Conservation (phyloP, 2,329 filamentous ascomycete genomes). For the Trichoderma lentiforme region DNA sequence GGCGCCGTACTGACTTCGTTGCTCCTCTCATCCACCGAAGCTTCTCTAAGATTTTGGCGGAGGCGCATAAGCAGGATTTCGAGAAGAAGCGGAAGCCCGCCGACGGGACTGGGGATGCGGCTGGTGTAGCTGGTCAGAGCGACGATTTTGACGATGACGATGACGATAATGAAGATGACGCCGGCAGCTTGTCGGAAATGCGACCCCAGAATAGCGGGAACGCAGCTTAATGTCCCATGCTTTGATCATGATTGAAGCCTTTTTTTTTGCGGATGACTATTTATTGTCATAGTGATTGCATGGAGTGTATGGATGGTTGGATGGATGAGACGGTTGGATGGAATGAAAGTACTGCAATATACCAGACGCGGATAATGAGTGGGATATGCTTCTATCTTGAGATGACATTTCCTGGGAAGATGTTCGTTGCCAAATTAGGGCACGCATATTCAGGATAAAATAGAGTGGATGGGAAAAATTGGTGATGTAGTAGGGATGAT, state of each 20-base stretch:
- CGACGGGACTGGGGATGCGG: conserved; percentile 26
- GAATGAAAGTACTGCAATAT: not conserved
- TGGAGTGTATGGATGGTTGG: not conserved
- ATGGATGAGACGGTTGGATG: not conserved
- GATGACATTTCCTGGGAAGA: too few species aligned
- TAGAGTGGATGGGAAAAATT: not conserved
- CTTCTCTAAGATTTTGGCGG: conserved; percentile 66
- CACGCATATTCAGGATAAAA: not conserved
- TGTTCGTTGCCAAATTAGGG: not conserved
- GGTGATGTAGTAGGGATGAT: not conserved
- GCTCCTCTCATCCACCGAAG: conserved; percentile 27
- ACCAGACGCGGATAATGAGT: not conserved
- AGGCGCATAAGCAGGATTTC: conserved; percentile 88
- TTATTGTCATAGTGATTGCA: not conserved
- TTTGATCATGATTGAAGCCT: not conserved
- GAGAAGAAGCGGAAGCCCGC: conserved; percentile 63
- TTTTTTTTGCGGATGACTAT: not conserved
- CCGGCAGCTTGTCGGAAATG: conserved; percentile 18
- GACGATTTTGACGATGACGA: conserved; percentile 35
- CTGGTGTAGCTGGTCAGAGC: conserved; percentile 31
- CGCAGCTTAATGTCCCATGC: not conserved
- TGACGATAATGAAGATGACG: conserved; percentile 22
- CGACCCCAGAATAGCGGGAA: not conserved
- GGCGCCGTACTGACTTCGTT: conserved; percentile 34
- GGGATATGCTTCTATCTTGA: too few species aligned